A percentile compares a stretch with the other conserved stretches of the same genome.
Evolutionary conservation across 192 early-diverging fungal genomes (phyloP).

Genomic region (Mortierella antarctica): DNA sequence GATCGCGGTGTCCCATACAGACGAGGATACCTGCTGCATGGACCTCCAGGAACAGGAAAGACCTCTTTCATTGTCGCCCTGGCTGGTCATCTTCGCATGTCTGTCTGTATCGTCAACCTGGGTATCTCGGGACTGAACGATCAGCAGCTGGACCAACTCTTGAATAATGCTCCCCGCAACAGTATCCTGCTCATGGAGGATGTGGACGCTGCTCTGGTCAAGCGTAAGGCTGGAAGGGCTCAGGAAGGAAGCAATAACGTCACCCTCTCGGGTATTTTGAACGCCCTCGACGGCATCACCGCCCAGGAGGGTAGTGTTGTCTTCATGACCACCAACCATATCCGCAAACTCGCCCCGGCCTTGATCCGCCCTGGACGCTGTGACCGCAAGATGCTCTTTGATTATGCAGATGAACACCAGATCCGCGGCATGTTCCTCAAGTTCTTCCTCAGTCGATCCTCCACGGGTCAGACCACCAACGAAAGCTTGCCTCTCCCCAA

Average conservation of each 20-base stretch:
- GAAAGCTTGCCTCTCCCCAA: not conserved
- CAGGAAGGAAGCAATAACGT: slow-evolving; percentile 39
- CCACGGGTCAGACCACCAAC: slow-evolving; percentile 14
- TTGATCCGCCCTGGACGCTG: slow-evolving; percentile 65
- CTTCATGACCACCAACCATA: slow-evolving; percentile 64
- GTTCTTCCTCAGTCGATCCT: slow-evolving; percentile 46
- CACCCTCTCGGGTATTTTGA: slow-evolving; percentile 60
- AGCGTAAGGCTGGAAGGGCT: slow-evolving; percentile 41
- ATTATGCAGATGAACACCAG: slow-evolving; percentile 58
- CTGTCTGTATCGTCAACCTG: slow-evolving; percentile 61
- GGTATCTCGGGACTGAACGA: slow-evolving; percentile 57
- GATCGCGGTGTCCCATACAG: slow-evolving; percentile 64
- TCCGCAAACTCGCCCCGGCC: slow-evolving; percentile 58
- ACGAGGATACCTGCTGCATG: slow-evolving; percentile 64
- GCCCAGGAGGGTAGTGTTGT: slow-evolving; percentile 63
- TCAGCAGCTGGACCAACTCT: slow-evolving; percentile 51
- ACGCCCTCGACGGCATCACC: slow-evolving; percentile 63
- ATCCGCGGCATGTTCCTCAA: slow-evolving; percentile 57
- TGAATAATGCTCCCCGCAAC: slow-evolving; percentile 56
- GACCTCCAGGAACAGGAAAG: slow-evolving; percentile 67
- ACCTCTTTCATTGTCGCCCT: slow-evolving; percentile 63
- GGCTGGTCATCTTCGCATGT: slow-evolving; percentile 64
- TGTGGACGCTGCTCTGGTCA: slow-evolving; percentile 48
- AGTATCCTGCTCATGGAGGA: slow-evolving; percentile 69
- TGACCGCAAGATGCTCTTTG: slow-evolving; percentile 63